A percentile compares a stretch with the other conserved stretches of the same genome.
These are phyloP conservation scores for Tricholoma sp. DNA, from an alignment of 768 basidiomycete genomes.

Conservation along the genomic window DNA sequence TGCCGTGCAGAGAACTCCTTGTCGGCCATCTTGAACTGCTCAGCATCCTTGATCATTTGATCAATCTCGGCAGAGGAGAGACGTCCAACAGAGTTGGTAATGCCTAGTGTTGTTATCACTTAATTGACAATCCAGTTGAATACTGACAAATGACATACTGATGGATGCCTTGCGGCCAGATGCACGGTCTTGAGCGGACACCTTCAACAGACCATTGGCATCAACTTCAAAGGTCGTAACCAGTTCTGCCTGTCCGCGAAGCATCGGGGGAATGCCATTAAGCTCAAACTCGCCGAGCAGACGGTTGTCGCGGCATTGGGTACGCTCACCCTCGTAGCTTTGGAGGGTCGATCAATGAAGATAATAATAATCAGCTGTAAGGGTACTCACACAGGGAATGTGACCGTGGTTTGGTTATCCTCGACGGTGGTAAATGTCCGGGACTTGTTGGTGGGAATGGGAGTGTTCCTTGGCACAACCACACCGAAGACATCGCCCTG, in stretches of 20 bases:
- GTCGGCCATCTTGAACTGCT: conserved; percentile 94
- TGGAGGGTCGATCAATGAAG: neutral
- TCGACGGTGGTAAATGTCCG: conserved; percentile 99
- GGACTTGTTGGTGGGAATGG: conserved; percentile 99
- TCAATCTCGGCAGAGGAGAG: conserved; percentile 97
- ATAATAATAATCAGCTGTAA: neutral
- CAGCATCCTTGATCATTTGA: conserved; percentile 99
- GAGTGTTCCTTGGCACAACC: conserved; percentile 98
- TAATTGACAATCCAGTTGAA: neutral
- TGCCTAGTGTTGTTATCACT: conserved; percentile 44
- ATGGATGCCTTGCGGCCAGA: conserved; percentile 99
- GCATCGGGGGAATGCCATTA: conserved; percentile 98
- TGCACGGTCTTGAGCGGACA: conserved; percentile 96
- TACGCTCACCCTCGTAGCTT: conserved; percentile 98
- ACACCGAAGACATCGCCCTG: conserved; percentile 99
- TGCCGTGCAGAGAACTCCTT: conserved; percentile 98
- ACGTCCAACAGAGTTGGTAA: conserved; percentile 99
- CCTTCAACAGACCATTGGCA: conserved; percentile 98
- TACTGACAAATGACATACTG: conserved; percentile 46
- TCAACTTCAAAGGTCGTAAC: conserved; percentile 99
- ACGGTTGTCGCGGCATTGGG: conserved; percentile 99
- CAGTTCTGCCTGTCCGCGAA: conserved; percentile 97
- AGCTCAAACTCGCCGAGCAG: conserved; percentile 99
- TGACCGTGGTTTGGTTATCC: conserved; percentile 99
- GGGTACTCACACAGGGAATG: conserved; percentile 87